phyloP scores from a whole-genome alignment of 768 basidiomycete genomes.

The Termitomyces sp. region DNA sequence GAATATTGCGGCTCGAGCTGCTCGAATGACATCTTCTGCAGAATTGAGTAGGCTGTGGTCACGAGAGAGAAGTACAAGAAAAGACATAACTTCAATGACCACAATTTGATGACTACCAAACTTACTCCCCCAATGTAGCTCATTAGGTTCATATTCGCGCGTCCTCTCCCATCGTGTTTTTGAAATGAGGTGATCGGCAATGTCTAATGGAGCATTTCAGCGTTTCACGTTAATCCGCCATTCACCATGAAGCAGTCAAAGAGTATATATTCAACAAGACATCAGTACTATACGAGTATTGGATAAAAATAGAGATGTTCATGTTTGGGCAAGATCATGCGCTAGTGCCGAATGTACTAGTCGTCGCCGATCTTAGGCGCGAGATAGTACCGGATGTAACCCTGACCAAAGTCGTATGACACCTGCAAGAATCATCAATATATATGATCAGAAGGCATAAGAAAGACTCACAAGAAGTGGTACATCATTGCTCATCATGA shows the following conservation, averaged over 20 bases:
- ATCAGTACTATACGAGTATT: neutral
- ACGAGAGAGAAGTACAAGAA: neutral
- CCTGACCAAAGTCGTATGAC: slow-evolving; percentile 84
- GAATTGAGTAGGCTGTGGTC: neutral
- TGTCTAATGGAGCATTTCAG: too few relatives aligned
- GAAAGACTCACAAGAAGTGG: slow-evolving; percentile 64
- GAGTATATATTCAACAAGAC: slow-evolving; percentile 1
- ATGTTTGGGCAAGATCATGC: neutral
- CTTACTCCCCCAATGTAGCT: neutral
- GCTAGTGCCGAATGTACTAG: neutral
- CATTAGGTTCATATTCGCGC: neutral
- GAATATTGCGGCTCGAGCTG: too few relatives aligned
- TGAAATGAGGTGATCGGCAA: neutral
- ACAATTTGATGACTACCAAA: neutral
- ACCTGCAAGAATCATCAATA: slow-evolving; percentile 41
- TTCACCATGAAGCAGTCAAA: neutral
- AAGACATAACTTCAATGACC: neutral
- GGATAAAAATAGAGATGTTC: neutral
- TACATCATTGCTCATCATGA: slow-evolving; percentile 91
- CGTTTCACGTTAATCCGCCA: too few relatives aligned
- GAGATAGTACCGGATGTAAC: slow-evolving; percentile 89
- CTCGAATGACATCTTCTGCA: too few relatives aligned
- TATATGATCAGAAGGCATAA: neutral
- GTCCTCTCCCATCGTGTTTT: neutral
- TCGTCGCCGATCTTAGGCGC: slow-evolving; percentile 95